A percentile compares a stretch with the other conserved stretches of the same genome.
Evolutionary conservation across 2,329 filamentous ascomycete species (phyloP).

Genomic region (Trichoderma hamatum): DNA sequence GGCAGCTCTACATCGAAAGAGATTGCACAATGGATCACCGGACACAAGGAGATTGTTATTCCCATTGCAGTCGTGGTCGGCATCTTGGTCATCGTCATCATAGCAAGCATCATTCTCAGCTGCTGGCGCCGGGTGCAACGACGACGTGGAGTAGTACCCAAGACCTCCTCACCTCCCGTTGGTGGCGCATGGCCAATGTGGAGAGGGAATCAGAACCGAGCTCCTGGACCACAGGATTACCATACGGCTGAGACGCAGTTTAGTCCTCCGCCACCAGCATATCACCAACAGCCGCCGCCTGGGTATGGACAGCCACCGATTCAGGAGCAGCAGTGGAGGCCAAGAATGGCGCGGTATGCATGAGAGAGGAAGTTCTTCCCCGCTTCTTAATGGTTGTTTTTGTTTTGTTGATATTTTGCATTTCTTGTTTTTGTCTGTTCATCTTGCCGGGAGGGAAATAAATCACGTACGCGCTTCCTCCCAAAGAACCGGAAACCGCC

Average conservation of each 20-base stretch:
- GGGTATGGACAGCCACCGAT: constrained; percentile 8
- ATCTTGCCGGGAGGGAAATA: neutral
- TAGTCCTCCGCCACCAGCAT: constrained; percentile 21
- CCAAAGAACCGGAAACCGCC: neutral
- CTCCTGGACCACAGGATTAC: neutral
- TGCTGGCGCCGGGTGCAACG: constrained; percentile 39
- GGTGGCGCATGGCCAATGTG: constrained; percentile 29
- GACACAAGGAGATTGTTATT: constrained; percentile 81
- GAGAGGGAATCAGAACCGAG: constrained; percentile 6
- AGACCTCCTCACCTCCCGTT: constrained; percentile 26
- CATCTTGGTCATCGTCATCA: constrained; percentile 67
- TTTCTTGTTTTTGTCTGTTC: neutral
- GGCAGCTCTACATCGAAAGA: constrained; percentile 71
- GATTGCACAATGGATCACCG: constrained; percentile 73
- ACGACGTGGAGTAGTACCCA: constrained; percentile 33
- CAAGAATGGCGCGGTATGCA: constrained; percentile 39
- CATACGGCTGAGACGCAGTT: neutral
- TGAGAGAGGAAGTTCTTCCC: constrained; percentile 24
- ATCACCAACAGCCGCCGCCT: constrained; percentile 12
- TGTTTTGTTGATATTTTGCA: neutral
- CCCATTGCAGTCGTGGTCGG: constrained; percentile 74
- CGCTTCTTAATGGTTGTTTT: neutral
- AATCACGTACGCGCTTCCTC: neutral
- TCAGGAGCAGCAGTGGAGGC: constrained; percentile 28
- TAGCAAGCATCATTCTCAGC: constrained; percentile 68